Base-by-base conservation (phyloP, 2,329 filamentous ascomycete species). In the Ascocoryne sarcoides region DNA sequence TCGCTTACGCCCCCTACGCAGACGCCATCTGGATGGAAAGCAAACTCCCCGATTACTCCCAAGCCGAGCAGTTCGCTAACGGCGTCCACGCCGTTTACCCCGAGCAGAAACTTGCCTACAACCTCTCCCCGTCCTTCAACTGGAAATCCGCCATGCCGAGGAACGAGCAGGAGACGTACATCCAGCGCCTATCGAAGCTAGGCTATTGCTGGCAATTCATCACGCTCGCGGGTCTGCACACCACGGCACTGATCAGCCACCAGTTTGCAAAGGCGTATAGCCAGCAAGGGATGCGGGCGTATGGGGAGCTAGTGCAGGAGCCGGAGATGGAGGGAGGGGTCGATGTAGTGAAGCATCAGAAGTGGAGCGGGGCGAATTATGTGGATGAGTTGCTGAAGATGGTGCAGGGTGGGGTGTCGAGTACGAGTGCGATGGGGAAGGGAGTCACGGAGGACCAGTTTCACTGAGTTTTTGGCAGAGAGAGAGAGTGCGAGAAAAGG, bases 201-300 rank as follows among this genome's bases (percentile, higher is more conserved):
- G 92, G 92, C 48, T 98, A 98, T 76, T 94, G 87, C 77, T 98
- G 92, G 92, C 92, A 98, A 66, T 98, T 98, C 73, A 98, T 98
- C 71, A 98, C 92, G n/a, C 78, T 98, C 34, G 92, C 90, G 4
- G 92, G 92, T 53, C 75, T 98, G 60, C 92, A 98, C 72, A 94
- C 87, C 47, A 95, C 87, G 3, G 92, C 90, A 28, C 77, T 98
- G 39, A 93, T 95, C 67, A 82, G 82, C 57, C 79, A 96, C 67
- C 79, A 82, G 48, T 98, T 98, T 66, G 80, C 87, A 45, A 76
- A 79, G 60, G 85, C 86, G 36, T 98, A 84, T 63, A 73, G 82
- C 42, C 70, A 77, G 62, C 70, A 82, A 45, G 90, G 90, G 42
- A 98, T 98, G 90, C 80, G 89, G 42, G 92, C 90, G 10, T 98